Evolutionary conservation across 1,284 basidiomycete genomes (phyloP), one percentile per base, ranked within the genome.

Genomic region (Gastroboletus turbinatus): DNA sequence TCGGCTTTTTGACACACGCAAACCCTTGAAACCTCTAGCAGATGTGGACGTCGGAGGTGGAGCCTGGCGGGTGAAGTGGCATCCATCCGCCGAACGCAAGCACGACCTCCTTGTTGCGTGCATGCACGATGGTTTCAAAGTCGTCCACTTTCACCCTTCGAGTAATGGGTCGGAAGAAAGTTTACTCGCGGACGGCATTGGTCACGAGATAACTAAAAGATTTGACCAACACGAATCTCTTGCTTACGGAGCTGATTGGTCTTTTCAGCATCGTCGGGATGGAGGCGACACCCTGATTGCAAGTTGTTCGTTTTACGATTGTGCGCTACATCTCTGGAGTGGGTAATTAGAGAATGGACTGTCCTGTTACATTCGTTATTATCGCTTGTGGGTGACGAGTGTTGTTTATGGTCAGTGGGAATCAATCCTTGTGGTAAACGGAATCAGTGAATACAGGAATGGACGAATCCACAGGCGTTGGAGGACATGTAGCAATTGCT

Each of bases 291-390:
- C 82, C 4, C 61, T 90, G 32, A 80, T 98, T 32, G 94, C 87
- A 25, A 96, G 90, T 66, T 97, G 94, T 70, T 98, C 96, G 17
- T 99, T 99, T 73, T 99, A 99, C 70, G 96, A 99, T 71, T 91
- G 95, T 68, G 74, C 78, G 25, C 69, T 98, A 73, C 84, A 89
- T 71, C 66, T 96, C 29, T 99, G 96, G 96, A 75, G 74, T 51
- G 87, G 80, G 50, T 90, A 71, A 58, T 48, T 7, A 39, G 49
- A 52, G 14, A 38, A 4, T 21, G 7, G 4, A 48, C 25, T 52
- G 42, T 43, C 27, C 35, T n/a, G 19, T 46, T 17, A 42, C 5
- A 29, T 39, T 43, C 19, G 43, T 30, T 40, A 29, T 19, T 27
- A 45, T 38, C 21, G 9, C 33, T 29, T 44, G 19, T 2, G 17